These are phyloP conservation scores for Parathielavia appendiculata DNA, from an alignment of 495 filamentous ascomycete species.

Conservation along the genomic window DNA sequence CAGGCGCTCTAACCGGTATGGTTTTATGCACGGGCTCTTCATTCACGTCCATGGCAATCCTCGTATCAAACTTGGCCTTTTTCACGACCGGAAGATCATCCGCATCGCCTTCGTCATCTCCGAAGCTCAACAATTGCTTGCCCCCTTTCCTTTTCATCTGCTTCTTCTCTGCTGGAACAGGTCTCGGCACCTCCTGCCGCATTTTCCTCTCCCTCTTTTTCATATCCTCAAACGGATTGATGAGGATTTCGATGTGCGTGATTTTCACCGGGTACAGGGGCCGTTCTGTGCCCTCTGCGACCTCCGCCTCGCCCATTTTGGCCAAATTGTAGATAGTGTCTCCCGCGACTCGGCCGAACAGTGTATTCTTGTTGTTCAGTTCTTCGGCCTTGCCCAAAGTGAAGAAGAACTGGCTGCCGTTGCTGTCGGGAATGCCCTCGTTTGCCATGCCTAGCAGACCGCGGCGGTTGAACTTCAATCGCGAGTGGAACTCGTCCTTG, in stretches of 20 bases:
- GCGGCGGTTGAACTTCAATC: constrained; percentile 86
- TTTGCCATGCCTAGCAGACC: constrained; percentile 94
- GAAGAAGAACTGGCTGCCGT: constrained; percentile 96
- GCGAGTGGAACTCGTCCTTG: constrained; percentile 84
- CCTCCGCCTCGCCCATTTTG: constrained; percentile 83
- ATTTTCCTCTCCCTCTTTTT: constrained; percentile 58
- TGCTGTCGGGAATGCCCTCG: constrained; percentile 64
- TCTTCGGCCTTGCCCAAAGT: constrained; percentile 79
- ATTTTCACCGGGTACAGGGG: constrained; percentile 85
- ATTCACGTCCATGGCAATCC: constrained; percentile 61
- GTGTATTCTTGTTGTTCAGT: constrained; percentile 79
- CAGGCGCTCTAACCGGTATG: constrained; percentile 22
- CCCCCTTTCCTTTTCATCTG: constrained; percentile 70
- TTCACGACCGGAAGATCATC: constrained; percentile 61
- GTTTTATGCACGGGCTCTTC: constrained; percentile 29
- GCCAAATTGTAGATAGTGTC: constrained; percentile 94
- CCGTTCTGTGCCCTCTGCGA: constrained; percentile 72
- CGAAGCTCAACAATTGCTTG: constrained; percentile 85
- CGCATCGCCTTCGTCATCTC: constrained; percentile 72
- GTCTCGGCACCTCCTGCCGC: constrained; percentile 37
- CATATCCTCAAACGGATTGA: constrained; percentile 88
- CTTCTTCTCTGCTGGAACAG: constrained; percentile 52
- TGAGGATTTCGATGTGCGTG: constrained; percentile 71
- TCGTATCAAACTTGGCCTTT: constrained; percentile 88
- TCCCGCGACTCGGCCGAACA: constrained; percentile 89